Evolutionary conservation across 345 rosid species (phyloP).

Genomic region (Populus deltoides): DNA sequence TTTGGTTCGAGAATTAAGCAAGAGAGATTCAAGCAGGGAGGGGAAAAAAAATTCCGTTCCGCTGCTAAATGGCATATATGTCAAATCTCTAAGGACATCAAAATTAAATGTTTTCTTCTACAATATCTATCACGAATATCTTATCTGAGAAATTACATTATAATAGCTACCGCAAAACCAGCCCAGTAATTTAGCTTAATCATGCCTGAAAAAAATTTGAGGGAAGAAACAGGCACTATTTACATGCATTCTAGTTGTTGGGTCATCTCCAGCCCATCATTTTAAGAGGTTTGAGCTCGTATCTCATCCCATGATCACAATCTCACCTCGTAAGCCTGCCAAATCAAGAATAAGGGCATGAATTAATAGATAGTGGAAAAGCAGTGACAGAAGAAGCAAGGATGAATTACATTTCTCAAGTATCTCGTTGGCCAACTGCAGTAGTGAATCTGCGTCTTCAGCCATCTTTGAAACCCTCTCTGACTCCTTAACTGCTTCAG

Average conservation of each 20-base stretch:
- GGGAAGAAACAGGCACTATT: slow-evolving; percentile 13
- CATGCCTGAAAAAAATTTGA: neutral
- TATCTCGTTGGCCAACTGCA: slow-evolving; percentile 50
- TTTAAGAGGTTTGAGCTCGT: neutral
- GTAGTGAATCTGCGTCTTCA: slow-evolving; percentile 45
- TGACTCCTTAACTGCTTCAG: slow-evolving; percentile 69
- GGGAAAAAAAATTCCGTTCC: neutral
- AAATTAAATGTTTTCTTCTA: neutral
- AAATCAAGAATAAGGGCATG: neutral
- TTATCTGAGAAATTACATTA: neutral
- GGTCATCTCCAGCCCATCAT: slow-evolving; percentile 1
- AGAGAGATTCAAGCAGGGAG: neutral
- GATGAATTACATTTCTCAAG: slow-evolving; percentile 44
- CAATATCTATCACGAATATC: neutral
- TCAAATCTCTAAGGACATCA: neutral
- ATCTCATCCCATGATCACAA: slow-evolving; percentile 34
- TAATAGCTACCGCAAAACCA: slow-evolving; percentile 3
- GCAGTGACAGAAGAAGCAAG: neutral
- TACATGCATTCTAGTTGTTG: slow-evolving; percentile 19
- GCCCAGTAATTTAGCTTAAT: neutral
- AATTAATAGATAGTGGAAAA: neutral
- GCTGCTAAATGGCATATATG: neutral
- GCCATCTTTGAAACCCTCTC: slow-evolving; percentile 61
- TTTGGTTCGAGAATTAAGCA: neutral
- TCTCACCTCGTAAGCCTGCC: slow-evolving; percentile 52